Evolutionary conservation across 208 protist genomes (phyloP).

Genomic region (Cochliopodium minus): DNA sequence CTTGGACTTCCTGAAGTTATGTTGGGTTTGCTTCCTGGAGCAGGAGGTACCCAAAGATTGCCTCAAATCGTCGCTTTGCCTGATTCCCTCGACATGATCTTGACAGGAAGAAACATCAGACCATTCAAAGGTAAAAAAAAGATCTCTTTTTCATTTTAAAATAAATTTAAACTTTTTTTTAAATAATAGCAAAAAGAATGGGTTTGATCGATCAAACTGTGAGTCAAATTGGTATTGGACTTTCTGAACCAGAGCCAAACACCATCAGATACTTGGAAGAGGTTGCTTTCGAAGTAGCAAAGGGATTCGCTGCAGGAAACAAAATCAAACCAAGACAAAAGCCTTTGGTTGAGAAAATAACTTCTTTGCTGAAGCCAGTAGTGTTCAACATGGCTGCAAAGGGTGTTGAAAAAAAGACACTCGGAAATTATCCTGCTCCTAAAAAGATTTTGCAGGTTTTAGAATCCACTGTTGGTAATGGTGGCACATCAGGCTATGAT

Average conservation of each 20-base stretch:
- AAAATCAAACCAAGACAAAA: neutral
- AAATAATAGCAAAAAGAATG: neutral
- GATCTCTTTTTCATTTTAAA: too few species aligned
- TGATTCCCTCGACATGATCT: conserved; percentile 59
- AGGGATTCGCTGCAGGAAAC: conserved; percentile 3
- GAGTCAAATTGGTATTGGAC: conserved; percentile 7
- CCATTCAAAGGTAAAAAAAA: too few species aligned
- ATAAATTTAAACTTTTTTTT: too few species aligned
- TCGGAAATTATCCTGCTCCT: conserved; percentile 73
- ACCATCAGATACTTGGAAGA: conserved; percentile 14
- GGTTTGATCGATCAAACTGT: conserved; percentile 16
- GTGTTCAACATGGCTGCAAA: conserved; percentile 36
- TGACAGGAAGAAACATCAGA: conserved; percentile 42
- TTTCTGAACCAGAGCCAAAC: neutral
- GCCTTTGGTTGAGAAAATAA: conserved; percentile 15
- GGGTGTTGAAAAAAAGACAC: conserved; percentile 59
- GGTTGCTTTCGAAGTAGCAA: conserved; percentile 13
- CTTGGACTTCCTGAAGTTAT: conserved; percentile 64
- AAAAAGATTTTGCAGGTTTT: conserved; percentile 54
- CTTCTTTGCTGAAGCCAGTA: conserved; percentile 38
- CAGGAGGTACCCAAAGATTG: conserved; percentile 74
- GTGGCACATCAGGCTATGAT: conserved; percentile 22
- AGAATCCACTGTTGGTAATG: conserved; percentile 29
- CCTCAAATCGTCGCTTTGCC: conserved; percentile 63
- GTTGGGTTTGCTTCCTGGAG: conserved; percentile 73